phyloP scores from a whole-genome alignment of 352 stramenopile species.

The Phytophthora ramorum region DNA sequence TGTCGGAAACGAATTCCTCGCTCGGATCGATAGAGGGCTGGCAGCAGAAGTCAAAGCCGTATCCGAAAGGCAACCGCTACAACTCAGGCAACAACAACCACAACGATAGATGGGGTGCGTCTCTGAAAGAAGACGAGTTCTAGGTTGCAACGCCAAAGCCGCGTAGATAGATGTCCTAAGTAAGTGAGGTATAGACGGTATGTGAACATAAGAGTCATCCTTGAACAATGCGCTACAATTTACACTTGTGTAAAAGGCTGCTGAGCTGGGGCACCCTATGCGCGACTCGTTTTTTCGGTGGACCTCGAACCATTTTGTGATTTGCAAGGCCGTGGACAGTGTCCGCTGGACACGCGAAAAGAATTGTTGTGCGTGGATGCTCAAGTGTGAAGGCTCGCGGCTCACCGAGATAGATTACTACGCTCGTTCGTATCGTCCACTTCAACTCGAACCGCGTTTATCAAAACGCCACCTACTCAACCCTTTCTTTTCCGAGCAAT shows the following conservation, averaged over 20 bases:
- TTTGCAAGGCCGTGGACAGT: constrained; percentile 19
- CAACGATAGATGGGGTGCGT: constrained; percentile 45
- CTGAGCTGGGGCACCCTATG: constrained; percentile 7
- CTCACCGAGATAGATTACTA: constrained; percentile 22
- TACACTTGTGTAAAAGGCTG: too few species aligned
- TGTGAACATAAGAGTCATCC: constrained; percentile 18
- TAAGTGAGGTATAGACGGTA: constrained; percentile 25
- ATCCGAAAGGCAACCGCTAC: constrained; percentile 16
- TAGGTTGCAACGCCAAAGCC: constrained; percentile 13
- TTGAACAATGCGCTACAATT: background rate
- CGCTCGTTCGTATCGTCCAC: background rate
- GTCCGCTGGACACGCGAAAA: background rate
- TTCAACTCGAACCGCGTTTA: constrained; percentile 6
- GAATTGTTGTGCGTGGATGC: background rate
- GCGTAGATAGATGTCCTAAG: constrained; percentile 5
- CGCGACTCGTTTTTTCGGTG: constrained; percentile 30
- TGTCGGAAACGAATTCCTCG: constrained; percentile 52
- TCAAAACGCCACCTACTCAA: background rate
- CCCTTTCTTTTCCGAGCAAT: too few species aligned
- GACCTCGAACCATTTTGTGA: constrained; percentile 10
- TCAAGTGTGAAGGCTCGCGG: background rate
- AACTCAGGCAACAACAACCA: constrained; percentile 28
- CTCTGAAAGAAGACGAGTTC: constrained; percentile 39
- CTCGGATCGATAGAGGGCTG: constrained; percentile 36
- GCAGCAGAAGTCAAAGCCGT: constrained; percentile 34